Evolutionary conservation across 257 asterid species (phyloP).

Genomic region (Solanum rostratum): DNA sequence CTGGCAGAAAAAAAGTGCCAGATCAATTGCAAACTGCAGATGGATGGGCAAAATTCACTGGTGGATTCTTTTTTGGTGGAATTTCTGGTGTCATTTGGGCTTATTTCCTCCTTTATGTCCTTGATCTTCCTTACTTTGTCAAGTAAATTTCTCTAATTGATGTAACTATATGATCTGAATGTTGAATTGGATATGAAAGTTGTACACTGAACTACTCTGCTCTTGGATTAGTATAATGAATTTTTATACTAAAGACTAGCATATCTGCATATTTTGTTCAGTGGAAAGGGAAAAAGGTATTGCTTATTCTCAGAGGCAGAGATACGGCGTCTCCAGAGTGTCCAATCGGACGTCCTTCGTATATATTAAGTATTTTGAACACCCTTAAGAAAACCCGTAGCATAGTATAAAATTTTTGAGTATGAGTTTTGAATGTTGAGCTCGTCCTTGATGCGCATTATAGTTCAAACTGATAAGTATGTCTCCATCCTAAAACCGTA

Average conservation of each 20-base stretch:
- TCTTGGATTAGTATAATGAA: neutral
- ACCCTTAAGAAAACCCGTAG: too few relatives aligned
- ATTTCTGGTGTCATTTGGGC: slow-evolving; percentile 92
- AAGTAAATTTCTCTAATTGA: slow-evolving; percentile 20
- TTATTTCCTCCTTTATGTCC: slow-evolving; percentile 69
- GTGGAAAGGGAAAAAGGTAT: too few relatives aligned
- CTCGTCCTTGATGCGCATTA: too few relatives aligned
- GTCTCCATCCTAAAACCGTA: too few relatives aligned
- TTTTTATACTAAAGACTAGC: neutral
- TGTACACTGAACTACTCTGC: neutral
- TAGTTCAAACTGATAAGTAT: too few relatives aligned
- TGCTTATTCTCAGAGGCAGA: too few relatives aligned
- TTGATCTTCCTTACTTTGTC: slow-evolving; percentile 80
- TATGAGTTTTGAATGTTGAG: too few relatives aligned
- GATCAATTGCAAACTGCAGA: slow-evolving; percentile 85
- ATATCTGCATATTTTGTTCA: neutral
- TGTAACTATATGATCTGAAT: neutral
- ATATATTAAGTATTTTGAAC: too few relatives aligned
- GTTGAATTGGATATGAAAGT: neutral
- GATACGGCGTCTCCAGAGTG: too few relatives aligned
- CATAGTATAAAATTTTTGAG: too few relatives aligned
- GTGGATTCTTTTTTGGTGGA: slow-evolving; percentile 97
- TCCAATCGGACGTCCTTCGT: too few relatives aligned
- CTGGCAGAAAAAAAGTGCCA: slow-evolving; percentile 75
- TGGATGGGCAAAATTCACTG: slow-evolving; percentile 84